phyloP scores from a whole-genome alignment of 2,329 filamentous ascomycete genomes.

The Botryotinia globosa region DNA sequence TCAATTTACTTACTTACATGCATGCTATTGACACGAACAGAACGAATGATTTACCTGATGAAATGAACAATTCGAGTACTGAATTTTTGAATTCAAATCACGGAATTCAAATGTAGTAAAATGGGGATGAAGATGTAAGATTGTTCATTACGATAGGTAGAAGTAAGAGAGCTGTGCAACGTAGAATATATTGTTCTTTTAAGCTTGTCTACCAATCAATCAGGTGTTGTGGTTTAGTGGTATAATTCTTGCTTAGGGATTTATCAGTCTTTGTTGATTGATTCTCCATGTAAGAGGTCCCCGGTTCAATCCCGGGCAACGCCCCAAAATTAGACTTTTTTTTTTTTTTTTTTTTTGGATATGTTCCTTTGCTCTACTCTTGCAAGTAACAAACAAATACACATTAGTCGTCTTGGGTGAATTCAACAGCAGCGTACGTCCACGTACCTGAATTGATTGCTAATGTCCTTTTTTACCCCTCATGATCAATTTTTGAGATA shows the following conservation, averaged over 20 bases:
- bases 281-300: constrained; percentile 20
- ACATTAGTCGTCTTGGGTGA: no score
- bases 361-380: neutral
- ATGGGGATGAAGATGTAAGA: neutral
- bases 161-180: fast-evolving
- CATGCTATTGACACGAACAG: neutral
- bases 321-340: no score
- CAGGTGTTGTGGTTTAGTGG: constrained; percentile 20
- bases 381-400: neutral
- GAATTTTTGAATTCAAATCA: neutral
- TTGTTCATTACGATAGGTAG: neutral
- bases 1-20: neutral
- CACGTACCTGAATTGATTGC: no score
- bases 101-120: neutral
- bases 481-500: neutral
- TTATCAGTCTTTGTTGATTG: neutral
- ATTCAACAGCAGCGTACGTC: no score
- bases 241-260: constrained; percentile 23
- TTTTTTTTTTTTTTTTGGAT: no score
- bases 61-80: neutral
- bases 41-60: neutral
- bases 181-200: neutral
- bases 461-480: neutral
- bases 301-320: constrained; percentile 23
- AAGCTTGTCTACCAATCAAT: fast-evolving